Base-by-base conservation (phyloP, 106 monocot species). In the Allium cepa region DNA sequence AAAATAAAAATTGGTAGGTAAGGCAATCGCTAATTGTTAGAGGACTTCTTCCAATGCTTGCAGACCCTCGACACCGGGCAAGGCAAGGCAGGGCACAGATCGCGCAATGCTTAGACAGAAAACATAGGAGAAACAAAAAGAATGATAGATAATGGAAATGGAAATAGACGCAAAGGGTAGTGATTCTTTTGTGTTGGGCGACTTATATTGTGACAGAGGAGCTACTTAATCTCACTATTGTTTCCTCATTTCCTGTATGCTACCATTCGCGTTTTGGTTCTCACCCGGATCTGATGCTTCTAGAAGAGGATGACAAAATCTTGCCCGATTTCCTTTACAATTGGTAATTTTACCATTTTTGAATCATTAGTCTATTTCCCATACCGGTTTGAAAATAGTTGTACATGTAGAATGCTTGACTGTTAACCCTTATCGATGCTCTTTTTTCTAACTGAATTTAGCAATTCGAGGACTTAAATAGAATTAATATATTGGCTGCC, bases 211-310 rank as follows among this genome's bases (percentile, higher is more conserved):
- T 50, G 81, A 74, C 22, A 79, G 77, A 47, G 86, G 86, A 3
- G 77, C 22, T 87, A 56, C 74, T 87, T 13, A 75, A 71, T 15
- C 68, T 82, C 61, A 27, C 62, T 5, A 45, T 70, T 14, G 74
- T 82, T 10, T 76, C 82, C 17, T 86, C 91, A 17, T 71, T 88
- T 26, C 76, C 88, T 48, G 64, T 96, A 7, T 63, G 73, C 36
- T 96, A 96, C 78, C 84, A 88, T 78, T 58, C 67, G 3, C 70
- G 57, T 28, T 96, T 88, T 56, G 88, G 86, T 56, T 53, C 82
- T 49, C 84, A 92, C 77, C 82, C 86, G 12, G 91, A 92, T 71
- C 67, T 96, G 47, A 16, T 96, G 47, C 91, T 96, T 59, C 78
- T 91, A 56, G 91, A 91, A 67, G 82, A 73, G 57, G 88, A 90